phyloP scores from a whole-genome alignment of 1,139 yeast genomes.

The Blastobotrys serpentis region DNA sequence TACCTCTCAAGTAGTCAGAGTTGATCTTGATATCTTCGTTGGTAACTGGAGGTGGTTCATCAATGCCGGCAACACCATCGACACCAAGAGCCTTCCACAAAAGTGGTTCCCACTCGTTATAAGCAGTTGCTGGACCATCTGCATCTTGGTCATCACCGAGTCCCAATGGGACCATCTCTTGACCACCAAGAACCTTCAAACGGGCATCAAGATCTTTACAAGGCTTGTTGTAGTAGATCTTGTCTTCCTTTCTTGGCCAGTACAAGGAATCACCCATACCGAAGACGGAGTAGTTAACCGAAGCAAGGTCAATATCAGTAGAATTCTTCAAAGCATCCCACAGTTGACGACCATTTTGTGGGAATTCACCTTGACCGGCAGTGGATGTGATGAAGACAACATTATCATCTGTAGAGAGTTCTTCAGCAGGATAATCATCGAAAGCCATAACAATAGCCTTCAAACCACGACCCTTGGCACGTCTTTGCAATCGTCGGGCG shows the following conservation, averaged over 20 bases:
- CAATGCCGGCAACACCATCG: constrained; percentile 76
- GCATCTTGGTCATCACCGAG: constrained; percentile 97
- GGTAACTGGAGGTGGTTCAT: constrained; percentile 93
- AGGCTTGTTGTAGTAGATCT: constrained; percentile 93
- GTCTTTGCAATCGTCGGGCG: constrained; percentile 77
- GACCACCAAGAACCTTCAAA: constrained; percentile 69
- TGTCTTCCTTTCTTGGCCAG: constrained; percentile 97
- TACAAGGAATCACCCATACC: constrained; percentile 93
- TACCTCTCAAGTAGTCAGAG: constrained; percentile 87
- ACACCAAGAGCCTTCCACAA: constrained; percentile 91
- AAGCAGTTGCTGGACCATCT: constrained; percentile 90
- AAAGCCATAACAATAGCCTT: constrained; percentile 74
- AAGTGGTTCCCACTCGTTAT: constrained; percentile 78
- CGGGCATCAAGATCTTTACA: constrained; percentile 67
- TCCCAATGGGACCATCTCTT: constrained; percentile 70
- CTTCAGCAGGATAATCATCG: constrained; percentile 84
- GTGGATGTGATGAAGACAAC: constrained; percentile 82
- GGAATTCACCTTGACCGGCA: constrained; percentile 98
- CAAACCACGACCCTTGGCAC: constrained; percentile 84
- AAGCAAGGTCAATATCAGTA: constrained; percentile 69
- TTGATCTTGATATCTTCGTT: constrained; percentile 93
- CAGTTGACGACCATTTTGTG: constrained; percentile 86
- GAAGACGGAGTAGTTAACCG: constrained; percentile 70
- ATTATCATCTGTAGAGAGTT: constrained; percentile 76
- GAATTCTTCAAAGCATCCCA: constrained; percentile 81